A percentile compares a stretch with the other conserved stretches of the same genome.
These are phyloP conservation scores for Annulohypoxylon stygium DNA, from an alignment of 495 filamentous ascomycete species.

Conservation along the genomic window DNA sequence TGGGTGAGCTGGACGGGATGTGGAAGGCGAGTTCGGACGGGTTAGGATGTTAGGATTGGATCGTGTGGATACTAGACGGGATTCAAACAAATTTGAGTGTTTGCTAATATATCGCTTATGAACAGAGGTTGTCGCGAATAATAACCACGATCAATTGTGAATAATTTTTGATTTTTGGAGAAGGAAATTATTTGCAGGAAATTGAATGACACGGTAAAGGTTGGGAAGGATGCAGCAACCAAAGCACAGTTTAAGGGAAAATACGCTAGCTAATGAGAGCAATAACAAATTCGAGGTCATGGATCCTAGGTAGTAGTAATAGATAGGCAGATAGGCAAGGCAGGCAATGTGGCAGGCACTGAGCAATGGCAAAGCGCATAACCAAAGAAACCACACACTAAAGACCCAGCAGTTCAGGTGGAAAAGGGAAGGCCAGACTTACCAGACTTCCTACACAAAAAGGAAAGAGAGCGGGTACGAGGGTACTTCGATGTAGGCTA, in stretches of 20 bases:
- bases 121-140: constrained; percentile 33
- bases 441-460: constrained; percentile 19
- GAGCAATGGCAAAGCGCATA: constrained; percentile 23
- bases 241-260: constrained; percentile 40
- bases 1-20: constrained; percentile 7
- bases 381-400: constrained; percentile 27
- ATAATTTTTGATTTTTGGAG: constrained; percentile 32
- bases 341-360: constrained; percentile 3
- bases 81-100: constrained; percentile 26
- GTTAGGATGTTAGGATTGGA: constrained; percentile 10
- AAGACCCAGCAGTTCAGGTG: neutral
- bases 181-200: constrained; percentile 42
- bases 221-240: constrained; percentile 38
- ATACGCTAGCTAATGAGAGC: constrained; percentile 22
- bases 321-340: constrained; percentile 38
- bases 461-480: constrained; percentile 19
- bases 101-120: constrained; percentile 42
- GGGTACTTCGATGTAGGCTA: constrained; percentile 38
- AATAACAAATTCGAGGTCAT: constrained; percentile 14
- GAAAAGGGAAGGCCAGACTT: constrained; percentile 22
- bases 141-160: constrained; percentile 34
- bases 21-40: constrained; percentile 16
- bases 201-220: constrained; percentile 35
- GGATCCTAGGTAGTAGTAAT: constrained; percentile 23
- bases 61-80: constrained; percentile 10